Conservation (phyloP, 2,329 filamentous ascomycete species). For the Penicillium sp. region DNA sequence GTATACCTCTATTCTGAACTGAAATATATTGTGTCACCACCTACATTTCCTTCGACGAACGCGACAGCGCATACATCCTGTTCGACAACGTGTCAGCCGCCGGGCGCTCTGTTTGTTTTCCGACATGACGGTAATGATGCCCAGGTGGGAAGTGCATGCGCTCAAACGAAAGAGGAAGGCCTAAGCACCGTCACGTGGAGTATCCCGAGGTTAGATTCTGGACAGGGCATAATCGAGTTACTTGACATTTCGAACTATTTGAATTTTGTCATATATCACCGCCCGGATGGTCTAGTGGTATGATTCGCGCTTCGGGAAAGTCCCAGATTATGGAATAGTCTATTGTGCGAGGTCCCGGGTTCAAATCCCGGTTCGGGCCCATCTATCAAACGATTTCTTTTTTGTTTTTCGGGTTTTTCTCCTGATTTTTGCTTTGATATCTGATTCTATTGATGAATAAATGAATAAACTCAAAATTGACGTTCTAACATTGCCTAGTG, state of each 20-base stretch:
- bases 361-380: neutral
- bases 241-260: neutral
- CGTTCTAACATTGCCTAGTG: neutral
- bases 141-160: neutral
- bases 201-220: neutral
- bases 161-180: slow-evolving; percentile 16
- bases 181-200: slow-evolving; percentile 17
- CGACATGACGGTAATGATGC: slow-evolving; percentile 9
- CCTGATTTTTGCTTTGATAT: neutral
- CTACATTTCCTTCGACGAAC: slow-evolving; percentile 52
- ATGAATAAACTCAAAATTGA: neutral
- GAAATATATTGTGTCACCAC: slow-evolving; percentile 3
- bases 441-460: too few species aligned
- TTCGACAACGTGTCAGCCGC: slow-evolving; percentile 31
- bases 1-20: neutral
- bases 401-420: neutral
- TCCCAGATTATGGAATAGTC: neutral
- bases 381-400: neutral
- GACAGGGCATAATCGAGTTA: too few species aligned
- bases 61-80: slow-evolving; percentile 53
- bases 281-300: neutral
- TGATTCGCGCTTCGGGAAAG: neutral
- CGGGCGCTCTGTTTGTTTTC: slow-evolving; percentile 9
- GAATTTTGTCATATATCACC: neutral
- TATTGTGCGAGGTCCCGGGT: neutral